phyloP scores from a whole-genome alignment of 805 yeast species.

The Kuraishia hungarica region DNA sequence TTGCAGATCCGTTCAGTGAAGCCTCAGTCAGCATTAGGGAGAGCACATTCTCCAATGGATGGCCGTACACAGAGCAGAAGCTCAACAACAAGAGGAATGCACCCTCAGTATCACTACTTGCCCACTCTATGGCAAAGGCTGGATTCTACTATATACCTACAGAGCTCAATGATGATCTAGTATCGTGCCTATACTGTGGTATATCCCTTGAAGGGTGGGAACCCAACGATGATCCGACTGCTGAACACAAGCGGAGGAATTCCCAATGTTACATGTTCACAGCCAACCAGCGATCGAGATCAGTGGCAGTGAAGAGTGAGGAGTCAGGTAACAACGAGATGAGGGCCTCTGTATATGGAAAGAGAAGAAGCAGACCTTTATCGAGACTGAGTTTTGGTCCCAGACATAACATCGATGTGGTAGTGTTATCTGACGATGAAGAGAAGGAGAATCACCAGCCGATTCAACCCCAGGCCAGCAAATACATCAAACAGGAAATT shows the following conservation, averaged over 20 bases:
- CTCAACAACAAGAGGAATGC: constrained; percentile 11
- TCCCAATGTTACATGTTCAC: constrained; percentile 33
- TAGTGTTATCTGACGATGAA: neutral
- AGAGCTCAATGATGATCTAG: constrained; percentile 39
- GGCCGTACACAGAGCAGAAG: constrained; percentile 32
- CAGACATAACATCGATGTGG: no score
- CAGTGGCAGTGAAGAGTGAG: neutral
- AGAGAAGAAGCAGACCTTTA: neutral
- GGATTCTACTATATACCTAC: constrained; percentile 59
- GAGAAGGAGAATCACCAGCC: neutral
- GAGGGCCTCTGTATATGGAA: neutral
- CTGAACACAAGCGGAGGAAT: constrained; percentile 42
- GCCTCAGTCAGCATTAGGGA: constrained; percentile 24
- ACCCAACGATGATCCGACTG: constrained; percentile 49
- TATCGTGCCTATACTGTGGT: constrained; percentile 59
- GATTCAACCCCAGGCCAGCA: no score
- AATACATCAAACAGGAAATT: neutral
- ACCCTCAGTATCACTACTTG: constrained; percentile 19
- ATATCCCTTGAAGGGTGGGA: constrained; percentile 68
- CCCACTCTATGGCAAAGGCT: constrained; percentile 38
- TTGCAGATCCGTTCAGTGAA: constrained; percentile 25
- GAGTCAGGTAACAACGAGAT: neutral
- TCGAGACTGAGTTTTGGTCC: neutral
- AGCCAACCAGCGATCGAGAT: neutral
- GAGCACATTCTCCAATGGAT: constrained; percentile 30